These are phyloP conservation scores for Mycena olivaceomarginata DNA, from an alignment of 768 basidiomycete species.

Conservation along the genomic window DNA sequence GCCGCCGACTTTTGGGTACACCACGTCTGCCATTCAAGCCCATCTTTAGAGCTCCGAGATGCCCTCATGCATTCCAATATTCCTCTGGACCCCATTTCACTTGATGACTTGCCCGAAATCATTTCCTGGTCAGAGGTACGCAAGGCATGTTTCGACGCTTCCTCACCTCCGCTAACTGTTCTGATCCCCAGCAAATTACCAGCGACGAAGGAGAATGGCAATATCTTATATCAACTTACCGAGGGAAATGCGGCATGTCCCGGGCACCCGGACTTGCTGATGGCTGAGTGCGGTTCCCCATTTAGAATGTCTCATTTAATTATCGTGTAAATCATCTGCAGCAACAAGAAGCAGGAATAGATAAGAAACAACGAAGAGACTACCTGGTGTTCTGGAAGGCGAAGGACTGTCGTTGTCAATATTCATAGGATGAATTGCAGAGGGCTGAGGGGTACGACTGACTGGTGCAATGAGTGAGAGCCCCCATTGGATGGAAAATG, in stretches of 20 bases:
- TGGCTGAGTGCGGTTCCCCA: no score
- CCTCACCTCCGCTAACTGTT: no score
- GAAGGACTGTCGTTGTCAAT: background rate
- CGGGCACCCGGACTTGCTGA: no score
- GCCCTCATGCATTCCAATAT: constrained; percentile 7
- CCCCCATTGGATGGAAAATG: background rate
- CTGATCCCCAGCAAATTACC: no score
- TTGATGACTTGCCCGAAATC: constrained; percentile 8
- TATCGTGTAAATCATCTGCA: background rate
- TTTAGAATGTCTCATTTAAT: no score
- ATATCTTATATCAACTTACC: no score
- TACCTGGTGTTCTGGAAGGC: background rate
- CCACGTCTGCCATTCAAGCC: constrained; percentile 9
- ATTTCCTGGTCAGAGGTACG: constrained; percentile 13
- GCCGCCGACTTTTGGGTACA: constrained; percentile 10
- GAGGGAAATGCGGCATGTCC: no score
- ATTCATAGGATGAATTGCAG: background rate
- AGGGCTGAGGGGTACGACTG: background rate
- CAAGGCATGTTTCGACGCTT: no score
- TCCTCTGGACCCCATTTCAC: background rate
- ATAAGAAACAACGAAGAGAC: background rate
- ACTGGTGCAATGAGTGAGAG: background rate
- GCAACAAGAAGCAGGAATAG: background rate
- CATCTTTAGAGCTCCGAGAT: constrained; percentile 1
- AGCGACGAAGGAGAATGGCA: no score